Percentiles rank a stretch among this genome's conserved stretches.
Evolutionary conservation across 139 green algal species (phyloP).

Genomic region (Edaphochlamys debaryana): DNA sequence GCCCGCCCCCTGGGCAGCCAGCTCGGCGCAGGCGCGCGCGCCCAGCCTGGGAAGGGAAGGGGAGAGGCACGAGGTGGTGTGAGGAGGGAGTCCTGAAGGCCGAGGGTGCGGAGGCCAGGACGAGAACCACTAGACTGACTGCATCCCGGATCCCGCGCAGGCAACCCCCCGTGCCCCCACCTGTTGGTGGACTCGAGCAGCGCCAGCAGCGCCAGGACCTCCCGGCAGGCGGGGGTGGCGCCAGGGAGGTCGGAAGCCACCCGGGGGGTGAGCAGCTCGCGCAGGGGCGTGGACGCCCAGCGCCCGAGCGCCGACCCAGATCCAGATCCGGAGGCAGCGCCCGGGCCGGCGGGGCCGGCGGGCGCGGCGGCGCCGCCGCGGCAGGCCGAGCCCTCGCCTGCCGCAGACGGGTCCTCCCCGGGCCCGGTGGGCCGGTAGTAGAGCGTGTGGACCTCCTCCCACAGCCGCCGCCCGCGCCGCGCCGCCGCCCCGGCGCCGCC

Average conservation of each 20-base stretch:
- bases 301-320: slow-evolving; percentile 53
- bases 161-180: too few species aligned
- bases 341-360: slow-evolving; percentile 14
- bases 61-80: too few species aligned
- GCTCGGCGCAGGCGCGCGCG: slow-evolving; percentile 16
- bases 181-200: slow-evolving; percentile 80
- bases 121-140: too few species aligned
- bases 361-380: background rate
- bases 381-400: background rate
- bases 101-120: too few species aligned
- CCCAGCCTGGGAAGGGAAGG: slow-evolving; percentile 28
- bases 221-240: slow-evolving; percentile 34
- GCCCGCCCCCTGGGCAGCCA: slow-evolving; percentile 24
- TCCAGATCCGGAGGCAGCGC: background rate
- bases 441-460: slow-evolving; percentile 91
- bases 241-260: slow-evolving; percentile 46
- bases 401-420: slow-evolving; percentile 30
- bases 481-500: background rate
- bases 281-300: slow-evolving; percentile 47
- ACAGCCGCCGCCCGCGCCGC: slow-evolving; percentile 65
- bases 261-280: slow-evolving; percentile 66
- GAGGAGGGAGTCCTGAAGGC: too few species aligned
- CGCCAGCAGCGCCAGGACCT: slow-evolving; percentile 78
- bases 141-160: slow-evolving; percentile 44
- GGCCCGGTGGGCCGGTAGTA: slow-evolving; percentile 65